Evolutionary conservation across 169 alveolate genomes (phyloP), one percentile per base, ranked within the genome.

Genomic region (Plasmodium inui): DNA sequence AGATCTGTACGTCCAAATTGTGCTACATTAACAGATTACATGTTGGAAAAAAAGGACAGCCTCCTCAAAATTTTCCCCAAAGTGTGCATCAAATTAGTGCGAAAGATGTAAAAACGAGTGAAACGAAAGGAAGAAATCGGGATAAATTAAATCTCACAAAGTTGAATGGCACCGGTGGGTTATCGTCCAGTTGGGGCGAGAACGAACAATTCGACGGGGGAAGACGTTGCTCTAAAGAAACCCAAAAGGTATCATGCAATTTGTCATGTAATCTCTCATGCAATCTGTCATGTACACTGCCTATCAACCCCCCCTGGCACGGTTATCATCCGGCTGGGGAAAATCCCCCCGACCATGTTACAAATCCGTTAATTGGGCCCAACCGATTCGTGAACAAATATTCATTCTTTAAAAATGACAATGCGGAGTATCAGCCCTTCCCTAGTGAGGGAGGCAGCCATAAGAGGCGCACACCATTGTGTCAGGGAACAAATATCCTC

Each of bases 1-100:
- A 74, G 26, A 74, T 57, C 30, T 46, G 67, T 30, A 12, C 78
- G 53, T 86, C 46, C 71, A 86, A 86, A 76, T 50, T 86, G 41
- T 28, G 70, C 46, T 86, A 78, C 61, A 74, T 53, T 74, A 50
- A 17, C 28, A 86, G 53, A 41, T 22, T 17, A 34, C n/a, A 53
- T 57, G 61, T 76, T 37, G 41, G 17, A 28, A 70, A 73, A 39
- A 34, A 86, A 78, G 57, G 70, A 14, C 32, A 53, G 26, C 41
- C 46, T 78, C 26, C 44, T 37, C 34, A 44, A 67, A 83, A 70
- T 39, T 10, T 83, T n/a, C 19, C 39, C 74, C 32, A 39, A 12
- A 19, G 44, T 30, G 50, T 46, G n/a, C 46, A 83, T 37, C 39
- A 34, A 19, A 67, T 37, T 83, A 28, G 32, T 32, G n/a, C n/a